Percentiles rank a stretch among this genome's conserved stretches.
phyloP scores from a whole-genome alignment of 106 monocot species.

The Platanthera guangdongensis region DNA sequence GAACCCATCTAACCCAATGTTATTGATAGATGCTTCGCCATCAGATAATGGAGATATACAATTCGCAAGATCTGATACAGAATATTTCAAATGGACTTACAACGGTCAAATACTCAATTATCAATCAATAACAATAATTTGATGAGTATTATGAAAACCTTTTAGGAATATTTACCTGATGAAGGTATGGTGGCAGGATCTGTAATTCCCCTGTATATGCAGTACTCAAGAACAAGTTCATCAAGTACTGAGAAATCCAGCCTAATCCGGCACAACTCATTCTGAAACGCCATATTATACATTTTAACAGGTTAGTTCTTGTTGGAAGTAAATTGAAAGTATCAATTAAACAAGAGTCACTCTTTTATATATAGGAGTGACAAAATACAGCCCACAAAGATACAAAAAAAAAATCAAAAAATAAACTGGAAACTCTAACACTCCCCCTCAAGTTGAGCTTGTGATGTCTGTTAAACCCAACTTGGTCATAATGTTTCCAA shows the following conservation, averaged over 20 bases:
- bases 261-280: constrained; percentile 88
- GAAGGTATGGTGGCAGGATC: constrained; percentile 31
- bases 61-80: constrained; percentile 13
- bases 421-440: too few species aligned
- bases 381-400: too few species aligned
- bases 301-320: neutral
- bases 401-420: too few species aligned
- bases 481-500: too few species aligned
- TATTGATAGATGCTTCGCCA: constrained; percentile 53
- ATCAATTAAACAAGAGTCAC: too few species aligned
- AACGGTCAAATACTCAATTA: neutral
- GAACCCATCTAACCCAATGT: constrained; percentile 20
- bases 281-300: constrained; percentile 35
- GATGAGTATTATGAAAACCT: neutral
- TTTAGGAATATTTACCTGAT: constrained; percentile 34
- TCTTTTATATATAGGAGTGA: too few species aligned
- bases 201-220: constrained; percentile 80
- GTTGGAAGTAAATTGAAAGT: too few species aligned
- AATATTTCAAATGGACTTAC: constrained; percentile 1
- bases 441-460: too few species aligned
- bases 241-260: constrained; percentile 73
- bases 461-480: too few species aligned
- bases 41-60: constrained; percentile 30
- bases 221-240: constrained; percentile 89
- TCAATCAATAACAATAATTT: neutral